Evolutionary conservation across 352 stramenopile genomes (phyloP).

Genomic region (Phytophthora fragariae): DNA sequence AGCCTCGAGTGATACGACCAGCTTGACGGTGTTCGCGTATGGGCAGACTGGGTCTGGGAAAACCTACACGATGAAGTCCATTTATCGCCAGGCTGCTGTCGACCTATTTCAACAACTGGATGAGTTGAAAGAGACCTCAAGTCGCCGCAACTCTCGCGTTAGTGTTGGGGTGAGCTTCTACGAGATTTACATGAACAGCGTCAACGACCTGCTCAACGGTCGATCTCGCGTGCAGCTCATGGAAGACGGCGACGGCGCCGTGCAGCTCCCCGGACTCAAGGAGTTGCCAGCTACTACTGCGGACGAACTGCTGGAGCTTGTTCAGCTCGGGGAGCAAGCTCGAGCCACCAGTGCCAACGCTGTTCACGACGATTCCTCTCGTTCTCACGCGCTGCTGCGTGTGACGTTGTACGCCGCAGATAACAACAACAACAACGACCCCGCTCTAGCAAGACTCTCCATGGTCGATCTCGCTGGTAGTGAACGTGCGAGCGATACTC

Average conservation of each 20-base stretch:
- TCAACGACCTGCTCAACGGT: conserved; percentile 94
- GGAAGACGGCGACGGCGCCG: conserved; percentile 92
- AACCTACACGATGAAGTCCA: conserved; percentile 94
- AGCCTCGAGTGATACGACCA: conserved; percentile 37
- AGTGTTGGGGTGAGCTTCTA: conserved; percentile 93
- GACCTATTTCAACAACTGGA: conserved; percentile 69
- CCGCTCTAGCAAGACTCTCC: conserved; percentile 54
- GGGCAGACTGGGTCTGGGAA: conserved; percentile 96
- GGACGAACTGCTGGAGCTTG: conserved; percentile 91
- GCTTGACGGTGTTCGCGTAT: conserved; percentile 96
- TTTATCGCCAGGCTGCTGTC: conserved; percentile 65
- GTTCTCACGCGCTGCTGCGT: conserved; percentile 93
- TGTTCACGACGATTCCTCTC: conserved; percentile 92
- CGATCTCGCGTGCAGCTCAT: conserved; percentile 91
- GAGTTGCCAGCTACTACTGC: conserved; percentile 81
- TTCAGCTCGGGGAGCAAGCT: conserved; percentile 86
- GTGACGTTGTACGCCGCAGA: conserved; percentile 68
- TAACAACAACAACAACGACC: conserved; percentile 10
- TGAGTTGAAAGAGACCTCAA: conserved; percentile 17
- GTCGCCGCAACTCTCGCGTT: conserved; percentile 43
- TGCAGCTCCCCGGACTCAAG: conserved; percentile 93
- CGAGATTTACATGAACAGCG: conserved; percentile 97
- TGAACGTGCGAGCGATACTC: conserved; percentile 94
- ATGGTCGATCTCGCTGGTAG: conserved; percentile 96
- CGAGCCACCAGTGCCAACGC: conserved; percentile 96